These are phyloP conservation scores for Aspergillus panamensis DNA, from an alignment of 495 filamentous ascomycete species.

Conservation along the genomic window DNA sequence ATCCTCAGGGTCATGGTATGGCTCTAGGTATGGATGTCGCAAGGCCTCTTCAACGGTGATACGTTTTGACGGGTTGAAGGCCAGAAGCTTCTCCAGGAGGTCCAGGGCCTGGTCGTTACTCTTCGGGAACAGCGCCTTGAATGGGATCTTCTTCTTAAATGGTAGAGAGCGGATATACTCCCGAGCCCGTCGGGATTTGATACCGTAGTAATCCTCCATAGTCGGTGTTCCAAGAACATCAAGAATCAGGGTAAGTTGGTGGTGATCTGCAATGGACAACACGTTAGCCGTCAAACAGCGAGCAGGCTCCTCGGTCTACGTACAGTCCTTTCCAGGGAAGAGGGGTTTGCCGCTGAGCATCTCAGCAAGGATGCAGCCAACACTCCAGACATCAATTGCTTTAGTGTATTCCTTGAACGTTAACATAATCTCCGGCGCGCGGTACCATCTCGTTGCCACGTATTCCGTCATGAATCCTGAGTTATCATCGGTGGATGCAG, in stretches of 20 bases:
- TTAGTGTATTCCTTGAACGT: conserved; percentile 99
- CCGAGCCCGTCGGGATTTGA: conserved; percentile 95
- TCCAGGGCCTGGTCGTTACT: conserved; percentile 91
- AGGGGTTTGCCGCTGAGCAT: conserved; percentile 99
- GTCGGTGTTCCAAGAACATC: conserved; percentile 98
- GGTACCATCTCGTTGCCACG: conserved; percentile 98
- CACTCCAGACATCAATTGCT: conserved; percentile 99
- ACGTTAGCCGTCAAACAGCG: conserved; percentile 8
- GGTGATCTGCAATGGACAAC: conserved; percentile 65
- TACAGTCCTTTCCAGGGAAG: conserved; percentile 99
- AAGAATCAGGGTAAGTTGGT: conserved; percentile 95
- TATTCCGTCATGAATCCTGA: conserved; percentile 99
- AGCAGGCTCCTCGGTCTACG: conserved; percentile 31
- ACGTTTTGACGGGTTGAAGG: conserved; percentile 98
- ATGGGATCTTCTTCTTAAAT: conserved; percentile 99
- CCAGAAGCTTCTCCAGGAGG: conserved; percentile 88
- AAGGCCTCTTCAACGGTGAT: conserved; percentile 97
- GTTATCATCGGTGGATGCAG: conserved; percentile 93
- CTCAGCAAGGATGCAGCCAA: conserved; percentile 98
- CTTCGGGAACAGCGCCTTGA: conserved; percentile 96
- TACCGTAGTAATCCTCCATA: conserved; percentile 99
- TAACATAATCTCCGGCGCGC: conserved; percentile 99
- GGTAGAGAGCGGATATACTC: conserved; percentile 99
- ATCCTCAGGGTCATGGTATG: conserved; percentile 98
- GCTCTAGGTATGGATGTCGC: conserved; percentile 96